Base-by-base conservation (phyloP, 495 filamentous ascomycete species). In the Achaetomiella virescens region DNA sequence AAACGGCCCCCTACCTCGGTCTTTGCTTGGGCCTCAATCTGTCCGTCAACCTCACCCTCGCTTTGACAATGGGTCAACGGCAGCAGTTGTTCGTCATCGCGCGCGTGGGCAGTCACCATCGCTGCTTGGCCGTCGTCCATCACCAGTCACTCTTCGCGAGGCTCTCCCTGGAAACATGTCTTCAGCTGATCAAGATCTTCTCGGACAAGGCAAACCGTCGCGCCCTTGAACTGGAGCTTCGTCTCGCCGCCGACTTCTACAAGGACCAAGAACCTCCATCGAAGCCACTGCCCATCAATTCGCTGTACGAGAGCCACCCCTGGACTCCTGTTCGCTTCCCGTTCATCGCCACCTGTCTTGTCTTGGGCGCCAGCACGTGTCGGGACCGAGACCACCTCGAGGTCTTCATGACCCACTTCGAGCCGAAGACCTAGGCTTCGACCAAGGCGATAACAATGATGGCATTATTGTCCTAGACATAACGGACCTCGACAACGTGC, bases 71-170 rank as follows among this genome's bases (percentile, higher is more conserved):
- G 45, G 29, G 27, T 27, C 25, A 35, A n/a, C 25, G 45, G 1
- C 47, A 49, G 29, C 31, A 49, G 33, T 8, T 49, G 15, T 49
- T 49, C 18, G 47, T 49, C 47, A 37, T 49, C 33, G 47, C 47
- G 18, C 47, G 47, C 18, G 47, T 37, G 6, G 47, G 47, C 47
- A 36, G 37, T 10, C 47, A 37, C 17, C 37, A 49, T 14, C 47
- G 47, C 29, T 37, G 31, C 31, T 20, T 49, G 29, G 47, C 29
- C 17, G 33, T n/a, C 3, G 18, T 36, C 18, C 33, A 37, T 12
- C 47, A 49, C 47, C 17, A 49, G 17, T 21, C 24, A 11, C 47
- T 49, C 31, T 9, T 4, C 1, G 31, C 8, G 29, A 0, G 2
- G 10, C 3, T 12, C 7, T 17, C 18, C 18, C 3, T 49, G 11